Percentiles rank a stretch among this genome's conserved stretches.
Conservation (phyloP, 176 grass and related monocot species). For the Juncus effusus region DNA sequence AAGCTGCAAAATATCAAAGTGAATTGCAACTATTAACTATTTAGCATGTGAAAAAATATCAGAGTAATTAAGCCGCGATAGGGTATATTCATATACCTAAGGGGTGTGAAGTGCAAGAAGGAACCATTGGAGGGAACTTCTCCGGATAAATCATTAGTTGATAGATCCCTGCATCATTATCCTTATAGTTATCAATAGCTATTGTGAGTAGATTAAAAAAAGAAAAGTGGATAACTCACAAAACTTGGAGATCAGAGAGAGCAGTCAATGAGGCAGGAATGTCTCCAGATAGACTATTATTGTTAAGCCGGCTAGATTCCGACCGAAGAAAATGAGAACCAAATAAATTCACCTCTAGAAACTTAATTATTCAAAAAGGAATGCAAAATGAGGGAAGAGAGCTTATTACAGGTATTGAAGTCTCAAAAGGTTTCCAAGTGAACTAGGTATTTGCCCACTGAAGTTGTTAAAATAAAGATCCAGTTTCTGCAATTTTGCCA, state of each 20-base stretch:
- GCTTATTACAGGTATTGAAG: slow-evolving; percentile 64
- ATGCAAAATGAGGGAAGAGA: slow-evolving; percentile 5
- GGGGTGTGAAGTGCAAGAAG: slow-evolving; percentile 71
- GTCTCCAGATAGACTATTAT: slow-evolving; percentile 49
- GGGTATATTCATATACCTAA: slow-evolving; percentile 41
- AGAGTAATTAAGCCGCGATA: slow-evolving; percentile 13
- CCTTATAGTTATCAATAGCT: background rate
- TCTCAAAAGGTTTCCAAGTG: slow-evolving; percentile 49
- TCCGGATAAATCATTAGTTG: slow-evolving; percentile 63
- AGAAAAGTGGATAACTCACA: slow-evolving; percentile 47
- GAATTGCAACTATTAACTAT: too few relatives aligned
- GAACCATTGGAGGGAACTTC: slow-evolving; percentile 62
- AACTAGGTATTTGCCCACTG: slow-evolving; percentile 44
- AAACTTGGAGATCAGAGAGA: slow-evolving; percentile 59
- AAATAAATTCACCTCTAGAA: too few relatives aligned
- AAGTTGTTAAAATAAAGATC: slow-evolving; percentile 72
- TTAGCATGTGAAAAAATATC: background rate
- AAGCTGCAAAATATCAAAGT: slow-evolving; percentile 20
- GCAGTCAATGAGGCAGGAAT: slow-evolving; percentile 57
- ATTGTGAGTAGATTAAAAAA: background rate
- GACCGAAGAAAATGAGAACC: too few relatives aligned
- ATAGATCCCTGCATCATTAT: slow-evolving; percentile 53
- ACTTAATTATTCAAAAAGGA: background rate
- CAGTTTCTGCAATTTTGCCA: slow-evolving; percentile 69
- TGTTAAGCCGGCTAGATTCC: slow-evolving; percentile 57